These are phyloP conservation scores for Sporothrix brunneoviolacea DNA, from an alignment of 2,329 filamentous ascomycete genomes.

Conservation along the genomic window DNA sequence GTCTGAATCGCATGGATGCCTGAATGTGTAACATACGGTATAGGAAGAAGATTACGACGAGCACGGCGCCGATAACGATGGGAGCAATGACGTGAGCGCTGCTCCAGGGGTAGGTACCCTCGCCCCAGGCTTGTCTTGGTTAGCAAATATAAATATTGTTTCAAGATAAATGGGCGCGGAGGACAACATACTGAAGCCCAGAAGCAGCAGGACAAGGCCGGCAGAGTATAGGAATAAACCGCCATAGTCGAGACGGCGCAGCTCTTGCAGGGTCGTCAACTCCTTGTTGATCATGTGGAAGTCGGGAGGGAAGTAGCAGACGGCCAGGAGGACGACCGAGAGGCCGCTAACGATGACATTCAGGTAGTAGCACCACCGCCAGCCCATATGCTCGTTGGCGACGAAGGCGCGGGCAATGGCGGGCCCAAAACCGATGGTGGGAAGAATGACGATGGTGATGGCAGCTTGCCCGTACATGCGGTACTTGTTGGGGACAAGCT, in stretches of 20 bases:
- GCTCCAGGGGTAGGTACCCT: slow-evolving; percentile 33
- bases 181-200: slow-evolving; percentile 27
- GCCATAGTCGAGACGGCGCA: slow-evolving; percentile 37
- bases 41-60: slow-evolving; percentile 9
- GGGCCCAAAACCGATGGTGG: slow-evolving; percentile 35
- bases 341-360: slow-evolving; percentile 36
- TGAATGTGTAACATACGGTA: no score
- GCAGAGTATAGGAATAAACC: slow-evolving; percentile 35
- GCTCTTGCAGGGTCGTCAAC: slow-evolving; percentile 29
- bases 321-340: slow-evolving; percentile 31
- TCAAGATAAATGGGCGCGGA: no score
- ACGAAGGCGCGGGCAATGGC: slow-evolving; percentile 38
- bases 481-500: slow-evolving; percentile 35
- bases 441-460: slow-evolving; percentile 31
- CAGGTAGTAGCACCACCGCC: slow-evolving; percentile 44
- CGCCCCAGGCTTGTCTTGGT: slow-evolving; percentile 29
- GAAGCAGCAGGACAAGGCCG: slow-evolving; percentile 35
- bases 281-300: slow-evolving; percentile 33
- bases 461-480: slow-evolving; percentile 30
- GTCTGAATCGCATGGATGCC: no score
- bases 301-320: slow-evolving; percentile 40
- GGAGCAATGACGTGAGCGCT: slow-evolving; percentile 30
- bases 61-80: slow-evolving; percentile 29
- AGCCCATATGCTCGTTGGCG: slow-evolving; percentile 32
- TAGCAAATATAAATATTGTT: no score